Base-by-base conservation (phyloP, 331 rosid species). In the Phaseolus coccineus region DNA sequence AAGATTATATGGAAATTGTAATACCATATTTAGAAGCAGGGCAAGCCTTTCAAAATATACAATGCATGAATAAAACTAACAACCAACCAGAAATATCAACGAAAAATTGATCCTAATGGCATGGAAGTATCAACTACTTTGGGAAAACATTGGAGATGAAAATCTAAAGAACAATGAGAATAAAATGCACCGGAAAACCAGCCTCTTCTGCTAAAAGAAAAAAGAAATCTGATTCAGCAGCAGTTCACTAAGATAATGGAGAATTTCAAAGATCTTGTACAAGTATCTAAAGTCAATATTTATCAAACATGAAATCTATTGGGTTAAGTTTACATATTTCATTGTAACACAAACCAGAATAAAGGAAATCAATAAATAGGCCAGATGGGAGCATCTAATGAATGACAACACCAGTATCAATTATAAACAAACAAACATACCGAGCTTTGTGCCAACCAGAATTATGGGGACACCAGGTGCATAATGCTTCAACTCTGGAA, bases 401-500 rank as follows among this genome's bases (percentile, higher is more conserved):
- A 30, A 51, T 53, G 42, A 39, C 4, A 1, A 76, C 19, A 76
- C 15, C 8, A 40, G 6, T 33, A 72, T 35, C 74, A 74, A 80
- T 50, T 13, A 68, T 67, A 77, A 69, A 52, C 72, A 46, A 81
- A 28, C 35, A 82, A 78, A 50, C 87, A 81, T 89, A 94, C 98
- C 98, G 69, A 94, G 91, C 86, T 94, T 94, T 44, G 98, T 93
- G 81, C 98, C 98, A 64, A 96, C 99, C 74, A 96, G 92, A 85
- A 93, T 86, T 82, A 96, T 96, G 71, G 99, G 99, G 78, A 96
- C 99, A 79, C 99, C 99, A 42, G 99, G 99, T 30, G 99, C 99
- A 93, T 96, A 96, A 87, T 96, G 99, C 91, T 96, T 96, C 97
- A 96, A 93, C 91, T 96, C 99, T 57, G 98, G 99, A 86, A 96